Evolutionary conservation across 2,329 filamentous ascomycete species (phyloP).

Genomic region (Aspergillus costaricaensis): DNA sequence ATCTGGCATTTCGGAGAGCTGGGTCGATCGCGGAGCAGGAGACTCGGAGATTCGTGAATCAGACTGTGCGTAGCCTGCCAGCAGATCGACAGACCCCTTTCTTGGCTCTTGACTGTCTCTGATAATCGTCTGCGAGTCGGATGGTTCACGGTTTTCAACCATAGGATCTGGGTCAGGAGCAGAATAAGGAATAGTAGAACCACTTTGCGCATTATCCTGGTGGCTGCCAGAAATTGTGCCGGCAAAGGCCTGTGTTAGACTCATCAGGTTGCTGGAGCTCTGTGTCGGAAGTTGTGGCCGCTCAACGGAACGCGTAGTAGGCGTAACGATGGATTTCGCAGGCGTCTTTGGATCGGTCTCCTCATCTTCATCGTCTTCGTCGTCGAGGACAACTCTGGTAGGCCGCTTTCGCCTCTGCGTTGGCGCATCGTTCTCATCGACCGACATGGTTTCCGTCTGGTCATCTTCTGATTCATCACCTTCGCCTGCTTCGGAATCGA

Average conservation of each 20-base stretch:
- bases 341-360: conserved; percentile 35
- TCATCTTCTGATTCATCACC: conserved; percentile 44
- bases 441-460: conserved; percentile 32
- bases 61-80: conserved; percentile 36
- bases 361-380: conserved; percentile 56
- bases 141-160: conserved; percentile 60
- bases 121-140: conserved; percentile 63
- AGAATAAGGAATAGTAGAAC: conserved; percentile 47
- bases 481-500: conserved; percentile 43
- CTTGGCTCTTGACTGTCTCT: conserved; percentile 58
- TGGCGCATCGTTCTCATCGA: conserved; percentile 50
- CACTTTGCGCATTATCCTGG: conserved; percentile 49
- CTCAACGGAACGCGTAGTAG: conserved; percentile 33
- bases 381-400: conserved; percentile 64
- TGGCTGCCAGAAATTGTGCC: conserved; percentile 76
- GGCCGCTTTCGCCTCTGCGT: conserved; percentile 53
- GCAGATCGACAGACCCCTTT: conserved; percentile 49
- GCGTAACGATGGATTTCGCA: conserved; percentile 30
- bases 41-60: conserved; percentile 40
- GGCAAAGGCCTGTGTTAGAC: conserved; percentile 86
- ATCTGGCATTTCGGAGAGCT: conserved; percentile 70
- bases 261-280: conserved; percentile 57
- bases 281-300: conserved; percentile 67
- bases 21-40: conserved; percentile 47
- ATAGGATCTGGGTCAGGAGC: conserved; percentile 60